Conservation (phyloP, 805 yeast species). For the Candida caryicola region DNA sequence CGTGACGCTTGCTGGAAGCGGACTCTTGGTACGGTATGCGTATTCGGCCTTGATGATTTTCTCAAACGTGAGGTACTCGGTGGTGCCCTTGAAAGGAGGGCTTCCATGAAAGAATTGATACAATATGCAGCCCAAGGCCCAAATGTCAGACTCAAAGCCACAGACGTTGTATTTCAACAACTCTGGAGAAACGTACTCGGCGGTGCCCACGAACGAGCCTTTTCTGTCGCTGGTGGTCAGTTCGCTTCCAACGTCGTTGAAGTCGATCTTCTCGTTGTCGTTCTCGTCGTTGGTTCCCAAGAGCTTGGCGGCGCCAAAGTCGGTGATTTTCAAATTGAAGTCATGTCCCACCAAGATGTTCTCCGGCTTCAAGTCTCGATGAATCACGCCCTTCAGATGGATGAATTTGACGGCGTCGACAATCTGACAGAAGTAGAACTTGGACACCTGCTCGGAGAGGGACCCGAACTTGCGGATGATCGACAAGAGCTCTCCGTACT, state of each 20-base stretch:
- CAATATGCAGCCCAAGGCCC: slow-evolving; percentile 92
- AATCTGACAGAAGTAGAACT: slow-evolving; percentile 80
- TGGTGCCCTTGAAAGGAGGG: slow-evolving; percentile 87
- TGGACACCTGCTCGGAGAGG: slow-evolving; percentile 68
- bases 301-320: slow-evolving; percentile 95
- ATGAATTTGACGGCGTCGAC: slow-evolving; percentile 89
- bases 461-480: slow-evolving; percentile 77
- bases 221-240: slow-evolving; percentile 29
- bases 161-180: slow-evolving; percentile 72
- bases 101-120: slow-evolving; percentile 78
- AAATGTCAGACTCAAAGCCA: slow-evolving; percentile 81
- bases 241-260: slow-evolving; percentile 28
- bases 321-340: slow-evolving; percentile 88
- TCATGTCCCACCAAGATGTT: slow-evolving; percentile 82
- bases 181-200: slow-evolving; percentile 95
- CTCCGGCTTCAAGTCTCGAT: slow-evolving; percentile 93
- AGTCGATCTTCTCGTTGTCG: slow-evolving; percentile 29
- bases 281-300: slow-evolving; percentile 40
- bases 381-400: slow-evolving; percentile 87
- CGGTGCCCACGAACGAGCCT: slow-evolving; percentile 92
- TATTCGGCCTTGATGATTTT: slow-evolving; percentile 79
- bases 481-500: slow-evolving; percentile 88
- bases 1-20: slow-evolving; percentile 28
- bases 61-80: slow-evolving; percentile 84
- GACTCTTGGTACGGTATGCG: slow-evolving; percentile 35